Evolutionary conservation across 306 rosid genomes (phyloP).

Genomic region (Begonia loranthoides): DNA sequence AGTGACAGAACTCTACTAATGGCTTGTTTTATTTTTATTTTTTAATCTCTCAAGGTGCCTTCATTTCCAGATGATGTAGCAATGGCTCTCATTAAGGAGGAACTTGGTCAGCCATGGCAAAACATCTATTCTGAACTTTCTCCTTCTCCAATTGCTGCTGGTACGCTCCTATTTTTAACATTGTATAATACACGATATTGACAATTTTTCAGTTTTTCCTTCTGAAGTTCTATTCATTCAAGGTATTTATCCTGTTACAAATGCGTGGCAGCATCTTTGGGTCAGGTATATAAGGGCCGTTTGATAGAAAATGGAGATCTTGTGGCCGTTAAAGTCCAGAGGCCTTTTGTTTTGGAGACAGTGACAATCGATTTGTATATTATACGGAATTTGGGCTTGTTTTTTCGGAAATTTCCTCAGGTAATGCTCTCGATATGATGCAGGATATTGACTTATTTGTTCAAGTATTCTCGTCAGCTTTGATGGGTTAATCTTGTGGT

Average conservation of each 20-base stretch:
- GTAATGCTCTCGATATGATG: conserved; percentile 23
- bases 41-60: conserved; percentile 60
- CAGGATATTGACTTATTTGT: conserved; percentile 2
- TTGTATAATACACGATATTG: not conserved
- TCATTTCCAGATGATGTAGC: conserved; percentile 96
- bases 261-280: conserved; percentile 82
- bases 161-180: conserved; percentile 23
- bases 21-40: conserved; percentile 11
- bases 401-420: conserved; percentile 89
- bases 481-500: conserved; percentile 3
- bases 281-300: conserved; percentile 95
- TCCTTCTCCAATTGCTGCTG: conserved; percentile 95
- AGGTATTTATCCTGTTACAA: conserved; percentile 10
- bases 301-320: conserved; percentile 83
- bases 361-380: conserved; percentile 76
- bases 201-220: not conserved
- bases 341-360: conserved; percentile 97
- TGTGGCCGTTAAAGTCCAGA: conserved; percentile 98
- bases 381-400: conserved; percentile 84
- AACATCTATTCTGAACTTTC: conserved; percentile 79
- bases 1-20: too few relatives aligned
- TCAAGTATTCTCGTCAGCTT: conserved; percentile 1
- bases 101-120: conserved; percentile 97
- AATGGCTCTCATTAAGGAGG: conserved; percentile 93
- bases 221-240: conserved; percentile 5